Evolutionary conservation across 1,284 basidiomycete genomes (phyloP).

Genomic region (Tylopilus sp.): DNA sequence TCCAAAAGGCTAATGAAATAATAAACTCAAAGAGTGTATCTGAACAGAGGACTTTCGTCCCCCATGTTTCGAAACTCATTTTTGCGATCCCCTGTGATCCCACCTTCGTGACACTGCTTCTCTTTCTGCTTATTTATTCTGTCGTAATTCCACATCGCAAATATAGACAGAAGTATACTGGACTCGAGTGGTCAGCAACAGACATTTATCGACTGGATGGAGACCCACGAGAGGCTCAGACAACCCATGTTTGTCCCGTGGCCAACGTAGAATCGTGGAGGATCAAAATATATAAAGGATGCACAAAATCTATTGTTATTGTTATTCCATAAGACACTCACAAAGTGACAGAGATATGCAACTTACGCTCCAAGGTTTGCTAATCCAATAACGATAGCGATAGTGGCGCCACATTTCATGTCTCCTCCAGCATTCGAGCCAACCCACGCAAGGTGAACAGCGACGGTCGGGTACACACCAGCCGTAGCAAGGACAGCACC

Average conservation of each 20-base stretch:
- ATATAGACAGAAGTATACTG: background rate
- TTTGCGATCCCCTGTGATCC: background rate
- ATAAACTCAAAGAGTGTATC: background rate
- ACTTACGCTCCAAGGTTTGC: conserved; percentile 51
- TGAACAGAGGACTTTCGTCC: conserved; percentile 4
- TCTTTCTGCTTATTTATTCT: conserved; percentile 3
- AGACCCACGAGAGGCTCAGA: background rate
- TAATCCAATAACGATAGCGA: conserved; percentile 56
- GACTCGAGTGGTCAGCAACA: background rate
- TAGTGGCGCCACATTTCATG: conserved; percentile 48
- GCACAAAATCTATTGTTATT: conserved; percentile 36
- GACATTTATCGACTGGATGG: background rate
- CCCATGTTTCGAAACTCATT: conserved; percentile 1
- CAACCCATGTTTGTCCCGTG: conserved; percentile 2
- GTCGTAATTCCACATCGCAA: conserved; percentile 5
- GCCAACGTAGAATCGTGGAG: conserved; percentile 38
- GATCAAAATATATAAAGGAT: conserved; percentile 29
- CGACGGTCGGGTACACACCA: conserved; percentile 56
- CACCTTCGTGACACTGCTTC: background rate
- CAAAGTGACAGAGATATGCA: background rate
- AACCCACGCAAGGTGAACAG: conserved; percentile 56
- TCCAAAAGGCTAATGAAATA: background rate
- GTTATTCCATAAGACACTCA: background rate
- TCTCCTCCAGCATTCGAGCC: conserved; percentile 59
- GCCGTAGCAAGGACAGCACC: conserved; percentile 53